Evolutionary conservation across 495 filamentous ascomycete species (phyloP), one percentile per base, ranked within the genome.

Genomic region (Evernia prunastri): DNA sequence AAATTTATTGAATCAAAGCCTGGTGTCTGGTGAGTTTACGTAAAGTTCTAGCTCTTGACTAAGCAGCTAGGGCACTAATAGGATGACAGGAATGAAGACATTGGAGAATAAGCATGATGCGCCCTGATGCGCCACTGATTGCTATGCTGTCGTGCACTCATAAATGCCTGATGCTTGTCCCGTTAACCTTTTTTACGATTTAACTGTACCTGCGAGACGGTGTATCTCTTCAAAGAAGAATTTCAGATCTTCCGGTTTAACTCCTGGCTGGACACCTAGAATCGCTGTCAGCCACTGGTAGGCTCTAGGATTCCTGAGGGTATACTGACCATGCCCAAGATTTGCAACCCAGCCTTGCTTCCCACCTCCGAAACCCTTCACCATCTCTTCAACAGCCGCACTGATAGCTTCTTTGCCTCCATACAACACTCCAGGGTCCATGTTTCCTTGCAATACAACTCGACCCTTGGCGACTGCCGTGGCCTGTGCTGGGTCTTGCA

Each of bases 201-300:
- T 49, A 11, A 54, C 27, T 15, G 37, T 39, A 36, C 65, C 58
- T 37, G 63, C 58, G 18, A 68, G 58, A 60, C 90, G 88, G 71
- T 95, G 89, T 61, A 97, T 85, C 75, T 98, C 95, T 74, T 95
- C 79, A 66, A 97, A 95, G 81, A 87, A 98, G 78, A 93, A 95
- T 71, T 82, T 90, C 61, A 98, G 78, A 73, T 96, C 85, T 45
- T 97, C 91, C 3, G 94, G 94, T 65, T 96, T 86, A 33, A 97
- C 94, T 63, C 90, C 87, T 3, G 95, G 94, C 25, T 95, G 97
- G 61, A 98, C 89, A 67, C 90, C 89, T 91, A 36, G 17, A 61
- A 11, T 37, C 31, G 43, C 20, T 31, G 58, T 61, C 53, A 70
- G 71, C 60, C 43, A 49, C n/a, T 0, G 18, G 2, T 40, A 56